These are phyloP conservation scores for Darksidea phi DNA, from an alignment of 495 filamentous ascomycete genomes.

Conservation along the genomic window DNA sequence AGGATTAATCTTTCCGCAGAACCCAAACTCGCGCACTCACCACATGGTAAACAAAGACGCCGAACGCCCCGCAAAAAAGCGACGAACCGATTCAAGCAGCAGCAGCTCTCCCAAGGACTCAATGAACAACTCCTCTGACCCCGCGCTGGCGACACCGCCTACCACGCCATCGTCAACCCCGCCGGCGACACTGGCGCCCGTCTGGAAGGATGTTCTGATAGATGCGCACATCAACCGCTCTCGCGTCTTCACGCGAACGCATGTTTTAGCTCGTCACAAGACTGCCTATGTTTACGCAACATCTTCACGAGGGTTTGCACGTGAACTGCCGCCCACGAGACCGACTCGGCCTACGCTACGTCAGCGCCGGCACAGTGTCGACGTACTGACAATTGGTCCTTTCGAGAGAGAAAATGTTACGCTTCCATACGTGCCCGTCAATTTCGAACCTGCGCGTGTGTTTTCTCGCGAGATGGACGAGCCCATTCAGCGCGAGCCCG, in stretches of 20 bases:
- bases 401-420: too few relatives aligned
- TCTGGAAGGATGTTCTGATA: not conserved
- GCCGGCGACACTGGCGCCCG: too few relatives aligned
- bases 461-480: not conserved
- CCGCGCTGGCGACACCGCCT: not conserved
- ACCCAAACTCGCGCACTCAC: not conserved
- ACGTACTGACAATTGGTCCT: not conserved
- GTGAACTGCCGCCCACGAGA: constrained; percentile 1
- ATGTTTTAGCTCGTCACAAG: not conserved
- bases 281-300: not conserved
- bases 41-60: not conserved
- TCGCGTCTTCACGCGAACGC: not conserved
- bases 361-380: constrained; percentile 16
- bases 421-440: too few relatives aligned
- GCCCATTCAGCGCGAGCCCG: not conserved
- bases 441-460: not conserved
- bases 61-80: not conserved
- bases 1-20: not conserved
- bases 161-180: too few relatives aligned
- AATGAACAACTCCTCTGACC: not conserved
- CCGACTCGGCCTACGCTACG: not conserved
- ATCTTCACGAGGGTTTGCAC: not conserved
- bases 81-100: not conserved
- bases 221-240: constrained; percentile 2
- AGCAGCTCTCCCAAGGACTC: not conserved